Evolutionary conservation across 805 yeast species (phyloP).

Genomic region (Ogataea philodendri): DNA sequence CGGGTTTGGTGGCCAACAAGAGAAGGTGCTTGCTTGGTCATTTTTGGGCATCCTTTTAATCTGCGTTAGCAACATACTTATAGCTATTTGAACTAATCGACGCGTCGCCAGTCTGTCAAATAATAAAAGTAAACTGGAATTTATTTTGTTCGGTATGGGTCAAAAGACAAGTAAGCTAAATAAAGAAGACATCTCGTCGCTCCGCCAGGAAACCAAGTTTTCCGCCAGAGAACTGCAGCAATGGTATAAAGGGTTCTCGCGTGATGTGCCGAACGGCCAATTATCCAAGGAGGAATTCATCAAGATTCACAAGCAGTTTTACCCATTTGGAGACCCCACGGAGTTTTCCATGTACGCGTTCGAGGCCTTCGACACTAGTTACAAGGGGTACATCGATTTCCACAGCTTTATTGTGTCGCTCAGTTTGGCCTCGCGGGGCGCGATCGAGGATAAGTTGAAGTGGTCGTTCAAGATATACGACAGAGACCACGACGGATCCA

Average conservation of each 20-base stretch:
- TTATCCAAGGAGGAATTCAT: slow-evolving; percentile 83
- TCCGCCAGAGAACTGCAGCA: slow-evolving; percentile 94
- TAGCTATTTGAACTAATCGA: slow-evolving; percentile 17
- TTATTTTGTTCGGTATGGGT: slow-evolving; percentile 59
- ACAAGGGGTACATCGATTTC: slow-evolving; percentile 80
- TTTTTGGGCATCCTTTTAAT: slow-evolving; percentile 59
- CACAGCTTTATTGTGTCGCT: slow-evolving; percentile 88
- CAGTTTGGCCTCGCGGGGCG: slow-evolving; percentile 83
- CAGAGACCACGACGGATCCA: slow-evolving; percentile 71
- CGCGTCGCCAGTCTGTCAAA: slow-evolving; percentile 3
- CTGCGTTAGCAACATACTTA: slow-evolving; percentile 43
- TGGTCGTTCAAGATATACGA: slow-evolving; percentile 94
- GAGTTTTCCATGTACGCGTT: slow-evolving; percentile 88
- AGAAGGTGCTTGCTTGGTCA: slow-evolving; percentile 56
- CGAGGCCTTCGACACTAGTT: slow-evolving; percentile 81
- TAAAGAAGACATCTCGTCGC: slow-evolving; percentile 80
- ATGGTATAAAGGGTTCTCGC: slow-evolving; percentile 94
- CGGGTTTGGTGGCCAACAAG: slow-evolving; percentile 71
- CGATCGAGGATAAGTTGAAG: slow-evolving; percentile 74
- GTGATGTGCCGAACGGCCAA: slow-evolving; percentile 93
- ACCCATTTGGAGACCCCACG: slow-evolving; percentile 97
- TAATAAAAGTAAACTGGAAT: neutral
- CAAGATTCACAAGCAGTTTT: slow-evolving; percentile 91
- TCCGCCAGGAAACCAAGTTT: slow-evolving; percentile 84
- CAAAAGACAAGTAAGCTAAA: slow-evolving; percentile 90